Base-by-base conservation (phyloP, 169 alveolate genomes). In the Cryptosporidium meleagridis region DNA sequence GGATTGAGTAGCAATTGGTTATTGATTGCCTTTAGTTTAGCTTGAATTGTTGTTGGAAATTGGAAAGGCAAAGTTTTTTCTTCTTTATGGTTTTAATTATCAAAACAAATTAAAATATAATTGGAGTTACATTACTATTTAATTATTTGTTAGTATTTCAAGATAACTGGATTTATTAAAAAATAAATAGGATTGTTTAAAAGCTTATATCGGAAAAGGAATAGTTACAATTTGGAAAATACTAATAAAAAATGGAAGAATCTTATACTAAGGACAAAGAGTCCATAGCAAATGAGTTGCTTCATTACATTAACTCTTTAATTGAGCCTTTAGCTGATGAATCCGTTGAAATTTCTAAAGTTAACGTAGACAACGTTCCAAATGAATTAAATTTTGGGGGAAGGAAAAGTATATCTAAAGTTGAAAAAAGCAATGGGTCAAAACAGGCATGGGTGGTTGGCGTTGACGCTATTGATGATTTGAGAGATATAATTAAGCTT, bases 371-470 rank as follows among this genome's bases (percentile, higher is more conserved):
- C n/a, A 55, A n/a, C 7, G 67, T 29, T 55, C 67, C 5, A 23
- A 21, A 55, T 55, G 37, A 55, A 55, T 21, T 55, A 0, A 55
- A 55, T 55, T 55, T 55, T n/a, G 72, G 21, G 26, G 72, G 72
- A 65, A 65, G 72, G 33, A 65, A 65, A 10, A 65, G 72, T 35
- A 65, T 65, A 33, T 9, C 67, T 3, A 55, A 55, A 26, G 2
- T n/a, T 8, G 67, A 55, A 55, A 55, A 55, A 26, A 10, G 23
- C 18, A 23, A n/a, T 23, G 16, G 35, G 4, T 8, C 72, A 26
- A 48, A 75, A 16, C 73, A 80, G 44, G 58, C 48, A 53, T 80
- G 89, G 89, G 75, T 80, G 29, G 75, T 80, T 80, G 89, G 89
- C 9, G 75, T 65, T 23, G 75, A 80, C 33, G 89, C 89, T 58